Evolutionary conservation across 768 basidiomycete genomes (phyloP).

Genomic region (Lepiota brunneoincarnata): DNA sequence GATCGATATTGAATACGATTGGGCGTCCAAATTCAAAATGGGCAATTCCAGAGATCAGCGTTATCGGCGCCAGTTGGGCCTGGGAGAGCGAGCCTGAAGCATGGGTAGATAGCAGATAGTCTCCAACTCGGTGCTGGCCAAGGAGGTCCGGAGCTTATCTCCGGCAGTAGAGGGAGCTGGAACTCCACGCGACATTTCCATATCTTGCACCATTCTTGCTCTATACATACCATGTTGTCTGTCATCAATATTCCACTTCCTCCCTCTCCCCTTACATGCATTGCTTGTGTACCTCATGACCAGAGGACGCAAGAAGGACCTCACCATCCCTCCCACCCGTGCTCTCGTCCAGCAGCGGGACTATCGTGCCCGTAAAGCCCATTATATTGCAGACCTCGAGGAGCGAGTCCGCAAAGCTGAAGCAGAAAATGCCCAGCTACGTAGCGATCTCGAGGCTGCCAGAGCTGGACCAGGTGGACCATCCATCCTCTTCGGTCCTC

Average conservation of each 20-base stretch:
- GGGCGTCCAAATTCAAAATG: no score
- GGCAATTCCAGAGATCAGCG: no score
- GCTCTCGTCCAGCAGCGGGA: constrained; percentile 62
- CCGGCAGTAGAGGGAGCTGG: background rate
- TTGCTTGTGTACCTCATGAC: constrained; percentile 38
- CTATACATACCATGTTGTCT: constrained; percentile 12
- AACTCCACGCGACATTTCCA: constrained; percentile 10
- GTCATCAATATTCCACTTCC: constrained; percentile 12
- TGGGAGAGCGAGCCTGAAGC: background rate
- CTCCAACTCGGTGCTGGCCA: background rate
- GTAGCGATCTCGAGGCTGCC: constrained; percentile 44
- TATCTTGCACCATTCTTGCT: constrained; percentile 36
- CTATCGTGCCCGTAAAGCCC: constrained; percentile 60
- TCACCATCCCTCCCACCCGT: constrained; percentile 56
- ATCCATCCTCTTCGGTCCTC: constrained; percentile 22
- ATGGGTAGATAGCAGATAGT: background rate
- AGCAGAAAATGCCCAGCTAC: constrained; percentile 50
- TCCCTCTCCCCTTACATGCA: constrained; percentile 7
- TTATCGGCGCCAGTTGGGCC: no score
- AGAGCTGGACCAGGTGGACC: constrained; percentile 35
- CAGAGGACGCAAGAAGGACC: constrained; percentile 64
- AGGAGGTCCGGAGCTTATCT: constrained; percentile 14
- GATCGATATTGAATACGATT: no score
- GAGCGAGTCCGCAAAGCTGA: constrained; percentile 50
- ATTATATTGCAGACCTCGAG: constrained; percentile 55